Conservation (phyloP, 2,329 filamentous ascomycete genomes). For the Lachnellula subtilissima region DNA sequence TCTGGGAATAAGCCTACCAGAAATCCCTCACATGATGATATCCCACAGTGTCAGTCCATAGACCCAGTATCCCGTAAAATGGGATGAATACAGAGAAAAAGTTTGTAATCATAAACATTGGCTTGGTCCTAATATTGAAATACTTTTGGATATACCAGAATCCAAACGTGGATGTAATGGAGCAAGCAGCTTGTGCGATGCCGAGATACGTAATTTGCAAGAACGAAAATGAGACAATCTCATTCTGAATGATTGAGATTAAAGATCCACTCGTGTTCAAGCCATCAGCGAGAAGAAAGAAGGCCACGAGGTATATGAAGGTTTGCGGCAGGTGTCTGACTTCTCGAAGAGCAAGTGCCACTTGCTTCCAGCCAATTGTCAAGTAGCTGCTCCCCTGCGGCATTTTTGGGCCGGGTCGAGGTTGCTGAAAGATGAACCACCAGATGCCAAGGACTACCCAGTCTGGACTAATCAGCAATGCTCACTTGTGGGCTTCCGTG, state of each 20-base stretch:
- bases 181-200: constrained; percentile 35
- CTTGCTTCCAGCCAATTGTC: constrained; percentile 39
- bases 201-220: constrained; percentile 39
- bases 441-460: constrained; percentile 39
- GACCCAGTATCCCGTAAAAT: constrained; percentile 39
- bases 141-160: constrained; percentile 40
- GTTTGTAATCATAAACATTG: constrained; percentile 39
- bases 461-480: constrained; percentile 24
- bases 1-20: constrained; percentile 17
- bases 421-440: constrained; percentile 41
- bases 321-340: constrained; percentile 37
- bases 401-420: constrained; percentile 35
- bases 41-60: constrained; percentile 36
- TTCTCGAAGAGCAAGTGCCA: constrained; percentile 36
- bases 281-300: constrained; percentile 39
- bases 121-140: constrained; percentile 37
- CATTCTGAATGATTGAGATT: constrained; percentile 38
- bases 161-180: constrained; percentile 36
- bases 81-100: constrained; percentile 38
- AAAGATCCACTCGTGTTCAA: constrained; percentile 37
- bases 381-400: constrained; percentile 37
- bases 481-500: neutral
- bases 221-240: constrained; percentile 37
- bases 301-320: constrained; percentile 38
- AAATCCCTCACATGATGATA: constrained; percentile 38